Conservation (phyloP, 129 eudicot genomes). For the Chrysanthemum makinoi region DNA sequence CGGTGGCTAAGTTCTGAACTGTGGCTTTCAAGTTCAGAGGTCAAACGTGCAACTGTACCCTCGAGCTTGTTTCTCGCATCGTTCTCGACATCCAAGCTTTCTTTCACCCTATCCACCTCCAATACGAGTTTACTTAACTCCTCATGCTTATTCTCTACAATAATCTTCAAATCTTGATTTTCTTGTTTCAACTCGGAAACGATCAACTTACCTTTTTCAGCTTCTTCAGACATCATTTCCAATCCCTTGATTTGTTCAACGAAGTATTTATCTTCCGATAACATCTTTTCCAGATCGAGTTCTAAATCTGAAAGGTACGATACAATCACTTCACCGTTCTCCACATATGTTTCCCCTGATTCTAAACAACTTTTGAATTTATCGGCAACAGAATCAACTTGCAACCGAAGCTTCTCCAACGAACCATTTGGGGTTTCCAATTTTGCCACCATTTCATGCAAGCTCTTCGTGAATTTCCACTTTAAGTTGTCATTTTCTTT, state of each 20-base stretch:
- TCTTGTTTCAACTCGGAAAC: slow-evolving; percentile 53
- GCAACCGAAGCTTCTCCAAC: slow-evolving; percentile 57
- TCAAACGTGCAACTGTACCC: slow-evolving; percentile 38
- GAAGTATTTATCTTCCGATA: slow-evolving; percentile 47
- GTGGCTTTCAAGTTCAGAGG: slow-evolving; percentile 42
- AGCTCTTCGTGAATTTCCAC: slow-evolving; percentile 51
- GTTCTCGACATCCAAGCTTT: slow-evolving; percentile 43
- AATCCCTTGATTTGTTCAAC: slow-evolving; percentile 44
- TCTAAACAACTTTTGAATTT: slow-evolving; percentile 47
- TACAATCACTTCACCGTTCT: slow-evolving; percentile 46
- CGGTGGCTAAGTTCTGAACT: slow-evolving; percentile 44
- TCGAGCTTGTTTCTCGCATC: slow-evolving; percentile 49
- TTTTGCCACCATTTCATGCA: slow-evolving; percentile 44
- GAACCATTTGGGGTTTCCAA: slow-evolving; percentile 44
- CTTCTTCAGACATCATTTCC: slow-evolving; percentile 49
- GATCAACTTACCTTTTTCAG: slow-evolving; percentile 40
- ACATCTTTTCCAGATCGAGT: slow-evolving; percentile 58
- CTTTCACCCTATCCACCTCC: slow-evolving; percentile 46
- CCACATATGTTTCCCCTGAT: slow-evolving; percentile 45
- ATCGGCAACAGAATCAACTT: slow-evolving; percentile 53
- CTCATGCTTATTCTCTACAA: slow-evolving; percentile 38
- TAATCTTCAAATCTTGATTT: slow-evolving; percentile 44
- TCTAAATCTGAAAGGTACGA: slow-evolving; percentile 60
- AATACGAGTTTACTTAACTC: slow-evolving; percentile 23
- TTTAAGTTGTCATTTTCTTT: slow-evolving; percentile 32